Evolutionary conservation across 192 early-diverging fungal species (phyloP), one percentile per base, ranked within the genome.

Genomic region (Backusella circina): DNA sequence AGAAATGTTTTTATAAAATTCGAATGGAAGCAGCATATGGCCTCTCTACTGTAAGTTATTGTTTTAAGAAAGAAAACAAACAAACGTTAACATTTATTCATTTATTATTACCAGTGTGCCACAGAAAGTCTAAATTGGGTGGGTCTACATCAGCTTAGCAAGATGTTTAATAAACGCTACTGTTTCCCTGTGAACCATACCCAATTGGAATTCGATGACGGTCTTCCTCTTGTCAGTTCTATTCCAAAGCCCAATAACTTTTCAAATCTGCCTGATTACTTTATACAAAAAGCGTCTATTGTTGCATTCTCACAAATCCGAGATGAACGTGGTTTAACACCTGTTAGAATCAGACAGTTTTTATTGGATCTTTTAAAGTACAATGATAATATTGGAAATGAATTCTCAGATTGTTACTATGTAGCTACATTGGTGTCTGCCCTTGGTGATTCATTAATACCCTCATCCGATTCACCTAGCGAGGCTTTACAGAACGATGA

Each of bases 361-460:
- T 71, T 99, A 35, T 71, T 96, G 67, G 88, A 91, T 32, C 82
- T 96, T n/a, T 84, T 98, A 67, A 83, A 89, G 47, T 95, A 91
- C 82, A 99, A 99, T 81, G 96, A 98, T 82, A 99, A 98, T 76
- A 91, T 92, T 57, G 90, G 91, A 64, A 98, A 97, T 78, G 80
- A 84, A 84, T 95, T 90, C 54, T 90, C 95, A 1, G 96, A 97
- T 70, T 86, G 87, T 71, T 93, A 92, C 70, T 97, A 91, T 72
- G 79, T 97, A 23, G 85, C 90, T 12, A 86, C 86, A 1, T 77
- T 96, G n/a, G 89, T 97, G n/a, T 87, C 85, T 12, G 87, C 91
- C 0, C 77, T 95, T 32, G 91, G 88, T 21, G 86, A 93, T 75
- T 75, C 90, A 0, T 81, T 95, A 15, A 84, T 93, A 32, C 86